Evolutionary conservation across 306 rosid species (phyloP).

Genomic region (Lathyrus aphaca): DNA sequence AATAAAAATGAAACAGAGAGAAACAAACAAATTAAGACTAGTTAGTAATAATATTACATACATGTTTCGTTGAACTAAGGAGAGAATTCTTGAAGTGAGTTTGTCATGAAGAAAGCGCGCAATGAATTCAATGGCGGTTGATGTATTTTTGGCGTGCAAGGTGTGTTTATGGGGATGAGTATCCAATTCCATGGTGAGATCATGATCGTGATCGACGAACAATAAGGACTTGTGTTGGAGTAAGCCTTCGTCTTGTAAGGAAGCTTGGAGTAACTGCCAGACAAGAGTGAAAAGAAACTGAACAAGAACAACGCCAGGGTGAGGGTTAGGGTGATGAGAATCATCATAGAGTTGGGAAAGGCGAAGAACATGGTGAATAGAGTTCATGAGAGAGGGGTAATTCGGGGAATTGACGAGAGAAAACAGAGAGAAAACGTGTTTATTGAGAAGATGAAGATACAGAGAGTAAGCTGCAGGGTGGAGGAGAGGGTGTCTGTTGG

Average conservation of each 20-base stretch:
- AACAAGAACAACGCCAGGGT: slow-evolving; percentile 77
- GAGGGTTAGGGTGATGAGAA: not conserved
- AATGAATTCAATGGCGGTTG: slow-evolving; percentile 63
- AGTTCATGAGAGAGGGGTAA: slow-evolving; percentile 56
- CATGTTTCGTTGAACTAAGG: slow-evolving; percentile 72
- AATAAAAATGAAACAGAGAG: no score
- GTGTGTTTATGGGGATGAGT: slow-evolving; percentile 36
- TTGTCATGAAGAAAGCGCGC: slow-evolving; percentile 65
- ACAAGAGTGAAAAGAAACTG: slow-evolving; percentile 65
- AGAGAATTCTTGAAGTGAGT: slow-evolving; percentile 70
- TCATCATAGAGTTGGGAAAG: slow-evolving; percentile 48
- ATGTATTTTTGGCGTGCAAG: slow-evolving; percentile 60
- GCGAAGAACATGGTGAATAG: slow-evolving; percentile 59
- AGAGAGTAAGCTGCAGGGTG: slow-evolving; percentile 80
- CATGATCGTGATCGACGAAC: slow-evolving; percentile 48
- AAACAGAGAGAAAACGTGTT: slow-evolving; percentile 62
- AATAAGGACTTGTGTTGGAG: slow-evolving; percentile 47
- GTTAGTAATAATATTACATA: slow-evolving; percentile 35
- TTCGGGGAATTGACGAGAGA: slow-evolving; percentile 55
- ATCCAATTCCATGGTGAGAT: slow-evolving; percentile 46
- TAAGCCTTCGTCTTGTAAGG: slow-evolving; percentile 80
- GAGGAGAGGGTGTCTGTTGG: slow-evolving; percentile 59
- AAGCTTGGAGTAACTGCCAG: slow-evolving; percentile 78
- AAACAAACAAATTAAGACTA: not conserved
- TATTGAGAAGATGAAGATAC: slow-evolving; percentile 72